A percentile compares a stretch with the other conserved stretches of the same genome.
Evolutionary conservation across 208 protist genomes (phyloP).

Genomic region (Vickermania ingenoplastis): DNA sequence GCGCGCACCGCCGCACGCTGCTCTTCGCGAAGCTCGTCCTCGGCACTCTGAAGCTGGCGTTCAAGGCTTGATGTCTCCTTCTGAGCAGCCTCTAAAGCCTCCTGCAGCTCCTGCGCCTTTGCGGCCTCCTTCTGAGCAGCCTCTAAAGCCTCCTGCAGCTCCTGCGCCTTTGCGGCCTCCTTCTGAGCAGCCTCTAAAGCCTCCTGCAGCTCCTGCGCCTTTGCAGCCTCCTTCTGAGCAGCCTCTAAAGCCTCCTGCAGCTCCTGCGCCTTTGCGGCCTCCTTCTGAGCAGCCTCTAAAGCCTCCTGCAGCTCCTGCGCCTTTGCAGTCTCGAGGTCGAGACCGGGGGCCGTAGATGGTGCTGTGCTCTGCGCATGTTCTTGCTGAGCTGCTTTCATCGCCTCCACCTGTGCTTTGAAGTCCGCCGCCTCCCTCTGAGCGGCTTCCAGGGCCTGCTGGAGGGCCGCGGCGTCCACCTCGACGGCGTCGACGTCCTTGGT

Average conservation of each 20-base stretch:
- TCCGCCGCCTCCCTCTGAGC: neutral
- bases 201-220: neutral
- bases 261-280: neutral
- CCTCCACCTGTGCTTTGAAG: neutral
- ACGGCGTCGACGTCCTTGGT: no score
- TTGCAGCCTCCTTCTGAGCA: neutral
- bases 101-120: no score
- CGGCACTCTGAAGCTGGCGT: constrained; percentile 12
- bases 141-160: neutral
- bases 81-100: neutral
- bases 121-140: neutral
- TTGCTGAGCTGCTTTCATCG: no score
- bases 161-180: neutral
- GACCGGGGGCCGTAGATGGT: no score
- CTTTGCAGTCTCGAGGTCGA: no score
- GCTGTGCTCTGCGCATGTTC: no score
- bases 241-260: neutral
- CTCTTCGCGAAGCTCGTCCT: constrained; percentile 6
- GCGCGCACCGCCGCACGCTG: constrained; percentile 2
- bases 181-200: neutral
- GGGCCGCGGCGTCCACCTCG: neutral
- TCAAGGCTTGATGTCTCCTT: neutral
- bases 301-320: neutral
- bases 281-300: neutral
- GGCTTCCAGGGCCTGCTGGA: neutral